phyloP scores from a whole-genome alignment of 306 rosid species.

The Cyclanthera cordifolia region DNA sequence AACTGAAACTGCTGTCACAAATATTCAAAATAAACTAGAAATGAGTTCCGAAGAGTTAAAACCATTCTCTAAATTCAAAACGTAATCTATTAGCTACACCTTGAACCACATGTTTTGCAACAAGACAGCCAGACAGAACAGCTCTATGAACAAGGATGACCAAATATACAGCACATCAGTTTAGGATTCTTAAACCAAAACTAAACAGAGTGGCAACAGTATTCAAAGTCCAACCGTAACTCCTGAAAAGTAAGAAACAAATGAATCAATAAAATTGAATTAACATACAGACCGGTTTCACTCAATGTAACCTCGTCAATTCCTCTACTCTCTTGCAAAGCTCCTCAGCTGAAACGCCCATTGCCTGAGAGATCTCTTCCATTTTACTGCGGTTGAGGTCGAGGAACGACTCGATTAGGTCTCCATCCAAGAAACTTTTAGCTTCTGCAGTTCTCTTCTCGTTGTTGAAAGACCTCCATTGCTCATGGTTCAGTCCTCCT shows the following conservation, averaged over 20 bases:
- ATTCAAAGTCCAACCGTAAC: neutral
- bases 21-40: neutral
- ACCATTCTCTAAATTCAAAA: neutral
- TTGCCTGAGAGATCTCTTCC: constrained; percentile 70
- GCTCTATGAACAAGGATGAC: neutral
- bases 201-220: neutral
- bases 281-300: neutral
- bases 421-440: constrained; percentile 81
- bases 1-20: no score
- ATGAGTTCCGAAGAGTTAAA: neutral
- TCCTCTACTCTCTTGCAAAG: constrained; percentile 92
- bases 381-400: constrained; percentile 76
- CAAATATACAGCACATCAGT: neutral
- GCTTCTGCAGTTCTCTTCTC: constrained; percentile 85
- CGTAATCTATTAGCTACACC: neutral
- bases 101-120: neutral
- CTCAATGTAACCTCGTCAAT: constrained; percentile 83
- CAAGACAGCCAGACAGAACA: neutral
- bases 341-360: constrained; percentile 82
- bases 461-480: constrained; percentile 89
- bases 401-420: constrained; percentile 88
- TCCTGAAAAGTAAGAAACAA: neutral
- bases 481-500: constrained; percentile 95
- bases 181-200: neutral
- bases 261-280: neutral